These are phyloP conservation scores for Pythium plurisporium DNA, from an alignment of 352 stramenopile species.

Conservation along the genomic window DNA sequence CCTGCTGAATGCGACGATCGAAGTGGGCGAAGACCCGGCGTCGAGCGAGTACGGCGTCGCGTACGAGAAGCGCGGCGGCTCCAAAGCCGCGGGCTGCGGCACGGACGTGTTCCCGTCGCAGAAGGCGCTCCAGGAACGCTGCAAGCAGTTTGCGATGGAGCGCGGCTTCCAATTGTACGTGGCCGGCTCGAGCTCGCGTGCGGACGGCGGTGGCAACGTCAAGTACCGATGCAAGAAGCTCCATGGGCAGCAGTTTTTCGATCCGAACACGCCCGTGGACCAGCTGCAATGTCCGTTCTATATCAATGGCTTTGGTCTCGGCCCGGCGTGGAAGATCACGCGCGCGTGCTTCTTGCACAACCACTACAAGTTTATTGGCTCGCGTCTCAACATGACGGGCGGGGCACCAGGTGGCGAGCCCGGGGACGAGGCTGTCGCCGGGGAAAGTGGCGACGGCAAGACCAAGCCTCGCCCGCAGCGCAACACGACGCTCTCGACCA, in stretches of 20 bases:
- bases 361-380: constrained; percentile 84
- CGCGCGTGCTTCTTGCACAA: constrained; percentile 73
- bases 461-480: constrained; percentile 29
- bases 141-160: constrained; percentile 75
- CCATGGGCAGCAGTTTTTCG: constrained; percentile 72
- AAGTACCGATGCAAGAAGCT: constrained; percentile 85
- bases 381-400: constrained; percentile 23
- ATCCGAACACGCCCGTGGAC: constrained; percentile 39
- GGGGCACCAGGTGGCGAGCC: constrained; percentile 3
- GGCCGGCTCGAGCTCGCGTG: constrained; percentile 53
- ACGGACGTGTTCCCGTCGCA: constrained; percentile 57
- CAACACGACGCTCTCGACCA: constrained; percentile 81
- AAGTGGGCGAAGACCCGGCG: constrained; percentile 37
- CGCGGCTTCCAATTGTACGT: constrained; percentile 74
- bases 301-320: constrained; percentile 72
- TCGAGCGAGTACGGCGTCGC: constrained; percentile 61
- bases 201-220: constrained; percentile 71
- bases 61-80: constrained; percentile 73
- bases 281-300: constrained; percentile 75
- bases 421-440: not conserved
- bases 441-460: not conserved
- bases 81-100: constrained; percentile 43
- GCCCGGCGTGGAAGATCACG: constrained; percentile 69
- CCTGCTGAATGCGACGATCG: constrained; percentile 39
- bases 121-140: constrained; percentile 63